These are phyloP conservation scores for Maudiozyma humilis DNA, from an alignment of 1,139 yeast species.

Conservation along the genomic window DNA sequence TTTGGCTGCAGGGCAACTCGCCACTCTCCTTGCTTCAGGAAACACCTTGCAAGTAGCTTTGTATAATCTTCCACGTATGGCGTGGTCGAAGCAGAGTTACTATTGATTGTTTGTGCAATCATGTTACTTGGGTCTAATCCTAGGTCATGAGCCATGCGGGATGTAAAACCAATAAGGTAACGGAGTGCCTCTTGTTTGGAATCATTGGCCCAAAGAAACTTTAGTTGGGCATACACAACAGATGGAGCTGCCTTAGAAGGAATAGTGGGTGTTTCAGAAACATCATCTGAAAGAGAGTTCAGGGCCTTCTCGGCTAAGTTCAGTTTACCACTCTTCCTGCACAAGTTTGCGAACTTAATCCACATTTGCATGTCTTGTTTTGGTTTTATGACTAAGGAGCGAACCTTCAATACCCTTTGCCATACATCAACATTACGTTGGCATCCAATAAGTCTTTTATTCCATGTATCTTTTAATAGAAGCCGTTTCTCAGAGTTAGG, in stretches of 20 bases:
- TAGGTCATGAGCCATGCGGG: constrained; percentile 83
- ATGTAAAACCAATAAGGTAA: constrained; percentile 83
- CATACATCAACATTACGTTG: constrained; percentile 96
- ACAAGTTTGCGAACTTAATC: constrained; percentile 94
- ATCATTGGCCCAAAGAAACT: constrained; percentile 96
- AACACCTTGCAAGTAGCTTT: constrained; percentile 85
- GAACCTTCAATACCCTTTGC: constrained; percentile 92
- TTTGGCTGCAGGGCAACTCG: constrained; percentile 69
- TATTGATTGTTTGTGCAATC: constrained; percentile 52
- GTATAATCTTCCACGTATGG: constrained; percentile 81
- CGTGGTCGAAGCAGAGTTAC: constrained; percentile 56
- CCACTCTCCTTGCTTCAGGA: constrained; percentile 98
- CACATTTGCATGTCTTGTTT: constrained; percentile 97
- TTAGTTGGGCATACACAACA: constrained; percentile 92
- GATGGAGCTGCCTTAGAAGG: constrained; percentile 89
- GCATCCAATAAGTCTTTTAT: constrained; percentile 82
- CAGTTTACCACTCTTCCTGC: constrained; percentile 90
- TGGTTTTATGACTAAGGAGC: constrained; percentile 93
- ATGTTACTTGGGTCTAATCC: constrained; percentile 75
- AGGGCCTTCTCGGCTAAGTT: constrained; percentile 91
- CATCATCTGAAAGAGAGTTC: constrained; percentile 53
- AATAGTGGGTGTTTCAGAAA: constrained; percentile 41
- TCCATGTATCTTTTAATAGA: constrained; percentile 89
- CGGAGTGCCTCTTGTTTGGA: constrained; percentile 79
- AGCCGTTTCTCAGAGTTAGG: constrained; percentile 72